Conservation (phyloP, 192 early-diverging fungal genomes). For the Linnemannia hyalina region DNA sequence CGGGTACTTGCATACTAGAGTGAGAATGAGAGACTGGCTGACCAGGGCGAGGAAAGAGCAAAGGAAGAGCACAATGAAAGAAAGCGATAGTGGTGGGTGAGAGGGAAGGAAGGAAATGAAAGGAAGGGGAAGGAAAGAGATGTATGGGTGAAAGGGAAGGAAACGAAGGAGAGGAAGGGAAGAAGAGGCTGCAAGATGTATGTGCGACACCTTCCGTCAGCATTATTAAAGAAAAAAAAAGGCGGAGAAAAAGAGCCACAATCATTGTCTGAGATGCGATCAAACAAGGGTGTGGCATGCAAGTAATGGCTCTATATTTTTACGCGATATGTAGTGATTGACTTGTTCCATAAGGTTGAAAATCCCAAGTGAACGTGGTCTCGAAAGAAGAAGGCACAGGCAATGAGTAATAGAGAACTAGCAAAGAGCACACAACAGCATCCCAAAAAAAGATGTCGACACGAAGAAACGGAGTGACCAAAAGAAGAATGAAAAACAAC, state of each 20-base stretch:
- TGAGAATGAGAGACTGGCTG: background rate
- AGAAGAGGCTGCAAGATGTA: too few relatives aligned
- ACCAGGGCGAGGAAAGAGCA: background rate
- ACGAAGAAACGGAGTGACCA: background rate
- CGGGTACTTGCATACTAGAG: background rate
- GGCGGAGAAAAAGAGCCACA: background rate
- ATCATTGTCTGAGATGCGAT: background rate
- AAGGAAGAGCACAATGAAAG: background rate
- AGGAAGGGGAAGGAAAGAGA: background rate
- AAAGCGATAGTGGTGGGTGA: background rate
- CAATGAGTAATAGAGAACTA: background rate
- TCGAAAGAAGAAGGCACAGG: background rate
- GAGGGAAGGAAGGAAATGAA: background rate
- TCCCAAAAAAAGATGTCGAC: background rate
- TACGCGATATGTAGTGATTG: too few relatives aligned
- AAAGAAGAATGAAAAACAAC: too few relatives aligned
- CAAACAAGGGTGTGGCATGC: background rate
- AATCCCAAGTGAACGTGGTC: background rate
- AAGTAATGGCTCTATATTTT: too few relatives aligned
- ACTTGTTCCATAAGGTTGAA: too few relatives aligned
- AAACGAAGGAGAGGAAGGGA: background rate
- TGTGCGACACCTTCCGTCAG: background rate
- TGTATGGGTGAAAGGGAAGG: background rate
- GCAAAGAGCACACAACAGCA: background rate
- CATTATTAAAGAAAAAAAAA: background rate